phyloP scores from a whole-genome alignment of 2,329 filamentous ascomycete genomes.

The Penicillium frequentans region DNA sequence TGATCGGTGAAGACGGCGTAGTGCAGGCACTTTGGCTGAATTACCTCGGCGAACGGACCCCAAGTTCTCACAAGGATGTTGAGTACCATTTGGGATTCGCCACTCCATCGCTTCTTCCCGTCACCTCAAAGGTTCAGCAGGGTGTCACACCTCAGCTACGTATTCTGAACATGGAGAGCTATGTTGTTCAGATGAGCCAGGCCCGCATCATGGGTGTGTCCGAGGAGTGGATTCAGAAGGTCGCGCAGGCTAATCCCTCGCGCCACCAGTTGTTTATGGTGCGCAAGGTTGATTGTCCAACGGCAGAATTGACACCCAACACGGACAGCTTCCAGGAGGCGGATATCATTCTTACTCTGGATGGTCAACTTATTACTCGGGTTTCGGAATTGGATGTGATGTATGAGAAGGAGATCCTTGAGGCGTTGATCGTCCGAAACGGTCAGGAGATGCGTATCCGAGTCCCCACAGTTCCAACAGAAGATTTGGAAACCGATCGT shows the following conservation, averaged over 20 bases:
- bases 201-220: constrained; percentile 95
- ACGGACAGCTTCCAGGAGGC: constrained; percentile 75
- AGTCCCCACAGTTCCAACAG: constrained; percentile 81
- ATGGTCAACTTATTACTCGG: constrained; percentile 87
- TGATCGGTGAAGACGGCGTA: constrained; percentile 84
- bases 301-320: constrained; percentile 42
- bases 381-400: constrained; percentile 93
- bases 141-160: constrained; percentile 78
- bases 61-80: constrained; percentile 79
- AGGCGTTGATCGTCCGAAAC: constrained; percentile 83
- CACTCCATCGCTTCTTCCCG: constrained; percentile 82
- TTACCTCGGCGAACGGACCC: constrained; percentile 86
- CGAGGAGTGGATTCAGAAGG: constrained; percentile 91
- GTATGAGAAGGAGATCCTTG: constrained; percentile 83
- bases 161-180: constrained; percentile 91
- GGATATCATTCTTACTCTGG: constrained; percentile 87
- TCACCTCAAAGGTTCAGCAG: constrained; percentile 81
- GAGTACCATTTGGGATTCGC: constrained; percentile 95
- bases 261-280: constrained; percentile 99
- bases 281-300: constrained; percentile 75
- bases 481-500: constrained; percentile 88
- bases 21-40: constrained; percentile 96
- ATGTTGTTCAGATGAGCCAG: constrained; percentile 95
- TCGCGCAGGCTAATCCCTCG: constrained; percentile 82
- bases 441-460: constrained; percentile 74